Percentiles rank a stretch among this genome's conserved stretches.
Conservation (phyloP, 106 monocot species). For the Triglochin maritima region DNA sequence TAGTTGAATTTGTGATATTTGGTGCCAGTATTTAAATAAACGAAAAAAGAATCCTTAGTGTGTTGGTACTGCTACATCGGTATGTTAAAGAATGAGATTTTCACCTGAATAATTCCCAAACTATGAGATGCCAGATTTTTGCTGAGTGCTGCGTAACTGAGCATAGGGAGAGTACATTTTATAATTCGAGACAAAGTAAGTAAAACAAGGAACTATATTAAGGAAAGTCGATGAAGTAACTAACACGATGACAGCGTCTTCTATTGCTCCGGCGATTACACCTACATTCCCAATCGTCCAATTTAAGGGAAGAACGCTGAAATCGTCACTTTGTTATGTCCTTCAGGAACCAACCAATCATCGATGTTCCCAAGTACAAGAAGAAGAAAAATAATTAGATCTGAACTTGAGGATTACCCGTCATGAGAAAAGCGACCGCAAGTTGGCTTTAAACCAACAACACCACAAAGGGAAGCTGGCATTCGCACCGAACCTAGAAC, state of each 20-base stretch:
- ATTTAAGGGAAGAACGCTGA: constrained; percentile 80
- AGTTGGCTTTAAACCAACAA: constrained; percentile 88
- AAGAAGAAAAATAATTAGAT: neutral
- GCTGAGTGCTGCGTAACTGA: constrained; percentile 80
- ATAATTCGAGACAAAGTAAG: neutral
- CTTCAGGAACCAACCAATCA: neutral
- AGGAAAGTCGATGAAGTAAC: constrained; percentile 8
- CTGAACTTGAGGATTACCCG: constrained; percentile 39
- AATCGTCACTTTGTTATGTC: neutral
- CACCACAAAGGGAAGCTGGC: constrained; percentile 87
- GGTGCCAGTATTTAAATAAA: neutral
- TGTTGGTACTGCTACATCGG: too few species aligned
- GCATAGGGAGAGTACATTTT: neutral
- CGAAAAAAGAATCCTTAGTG: neutral
- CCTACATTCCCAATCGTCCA: constrained; percentile 92
- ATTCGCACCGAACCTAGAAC: constrained; percentile 74
- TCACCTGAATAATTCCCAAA: constrained; percentile 32
- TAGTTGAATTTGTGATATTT: neutral
- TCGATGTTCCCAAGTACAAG: too few species aligned
- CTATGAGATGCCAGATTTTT: constrained; percentile 15
- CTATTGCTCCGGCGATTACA: constrained; percentile 69
- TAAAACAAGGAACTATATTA: neutral
- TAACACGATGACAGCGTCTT: constrained; percentile 76
- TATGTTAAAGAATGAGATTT: neutral
- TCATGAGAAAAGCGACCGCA: constrained; percentile 54